A percentile compares a stretch with the other conserved stretches of the same genome.
phyloP scores from a whole-genome alignment of 768 basidiomycete species.

The Amanita jacksonii region DNA sequence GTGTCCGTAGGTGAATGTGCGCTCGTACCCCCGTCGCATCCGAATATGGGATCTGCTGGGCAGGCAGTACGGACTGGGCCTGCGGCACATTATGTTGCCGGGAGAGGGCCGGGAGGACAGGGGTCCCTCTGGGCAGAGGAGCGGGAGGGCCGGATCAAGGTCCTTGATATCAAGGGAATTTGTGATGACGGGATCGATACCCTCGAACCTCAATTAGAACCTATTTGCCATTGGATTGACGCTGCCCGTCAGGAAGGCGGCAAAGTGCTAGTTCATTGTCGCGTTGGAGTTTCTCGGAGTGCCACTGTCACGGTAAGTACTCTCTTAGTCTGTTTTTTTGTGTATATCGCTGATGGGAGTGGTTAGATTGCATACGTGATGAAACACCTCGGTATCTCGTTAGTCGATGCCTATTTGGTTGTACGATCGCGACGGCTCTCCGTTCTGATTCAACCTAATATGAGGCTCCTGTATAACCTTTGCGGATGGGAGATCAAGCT shows the following conservation, averaged over 20 bases:
- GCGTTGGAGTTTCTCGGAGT: conserved; percentile 96
- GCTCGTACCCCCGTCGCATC: conserved; percentile 53
- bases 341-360: neutral
- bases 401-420: conserved; percentile 91
- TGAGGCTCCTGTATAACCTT: conserved; percentile 91
- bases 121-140: conserved; percentile 86
- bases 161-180: conserved; percentile 84
- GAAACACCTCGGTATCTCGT: conserved; percentile 77
- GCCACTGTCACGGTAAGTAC: conserved; percentile 82
- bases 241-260: conserved; percentile 74
- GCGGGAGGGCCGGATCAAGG: conserved; percentile 80
- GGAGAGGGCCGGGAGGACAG: conserved; percentile 41
- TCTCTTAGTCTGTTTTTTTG: conserved; percentile 5
- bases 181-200: conserved; percentile 97
- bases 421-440: conserved; percentile 85
- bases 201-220: conserved; percentile 78
- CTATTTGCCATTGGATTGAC: conserved; percentile 92
- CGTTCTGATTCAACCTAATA: conserved; percentile 91
- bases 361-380: conserved; percentile 92
- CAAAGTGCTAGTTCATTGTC: conserved; percentile 89
- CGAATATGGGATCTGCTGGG: conserved; percentile 18
- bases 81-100: conserved; percentile 28
- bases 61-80: conserved; percentile 13
- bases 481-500: conserved; percentile 92
- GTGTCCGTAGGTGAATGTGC: conserved; percentile 96